A percentile compares a stretch with the other conserved stretches of the same genome.
These are phyloP conservation scores for Acanthamoeba triangularis DNA, from an alignment of 208 protist species.

Conservation along the genomic window DNA sequence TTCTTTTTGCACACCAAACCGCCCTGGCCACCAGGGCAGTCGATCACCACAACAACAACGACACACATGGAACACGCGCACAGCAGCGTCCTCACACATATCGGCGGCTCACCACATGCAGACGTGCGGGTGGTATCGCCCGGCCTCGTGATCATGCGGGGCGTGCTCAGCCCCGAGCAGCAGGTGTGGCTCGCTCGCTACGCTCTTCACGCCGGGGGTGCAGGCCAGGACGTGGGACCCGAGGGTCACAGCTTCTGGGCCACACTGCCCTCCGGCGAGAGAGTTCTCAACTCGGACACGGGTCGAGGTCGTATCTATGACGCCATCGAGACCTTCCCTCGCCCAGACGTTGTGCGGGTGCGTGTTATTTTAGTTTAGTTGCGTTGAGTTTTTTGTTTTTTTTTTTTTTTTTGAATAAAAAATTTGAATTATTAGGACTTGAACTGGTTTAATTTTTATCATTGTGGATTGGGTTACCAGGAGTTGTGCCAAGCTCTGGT, in stretches of 20 bases:
- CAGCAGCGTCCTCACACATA: too few species aligned
- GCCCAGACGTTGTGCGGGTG: not conserved
- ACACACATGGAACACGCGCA: too few species aligned
- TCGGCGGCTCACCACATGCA: too few species aligned
- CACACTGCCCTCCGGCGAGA: conserved; percentile 1
- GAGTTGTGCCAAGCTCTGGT: not conserved
- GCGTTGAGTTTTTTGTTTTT: too few species aligned
- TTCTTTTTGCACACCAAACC: too few species aligned
- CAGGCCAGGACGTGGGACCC: not conserved
- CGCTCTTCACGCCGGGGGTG: not conserved
- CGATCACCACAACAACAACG: too few species aligned
- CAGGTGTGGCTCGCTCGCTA: conserved; percentile 37
- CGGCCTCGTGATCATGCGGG: conserved; percentile 8
- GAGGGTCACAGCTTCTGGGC: conserved; percentile 41
- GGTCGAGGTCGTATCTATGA: conserved; percentile 42
- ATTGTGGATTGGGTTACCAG: too few species aligned
- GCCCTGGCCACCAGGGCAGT: too few species aligned
- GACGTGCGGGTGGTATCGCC: not conserved
- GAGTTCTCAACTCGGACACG: conserved; percentile 12
- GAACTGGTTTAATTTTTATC: too few species aligned
- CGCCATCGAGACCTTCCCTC: conserved; percentile 22
- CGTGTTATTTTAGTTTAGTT: too few species aligned
- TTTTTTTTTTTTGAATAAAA: conserved; percentile 20
- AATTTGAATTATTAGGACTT: too few species aligned
- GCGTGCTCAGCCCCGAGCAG: not conserved